Percentiles rank a stretch among this genome's conserved stretches.
phyloP scores from a whole-genome alignment of 768 basidiomycete genomes.

The Tricholoma sp. region DNA sequence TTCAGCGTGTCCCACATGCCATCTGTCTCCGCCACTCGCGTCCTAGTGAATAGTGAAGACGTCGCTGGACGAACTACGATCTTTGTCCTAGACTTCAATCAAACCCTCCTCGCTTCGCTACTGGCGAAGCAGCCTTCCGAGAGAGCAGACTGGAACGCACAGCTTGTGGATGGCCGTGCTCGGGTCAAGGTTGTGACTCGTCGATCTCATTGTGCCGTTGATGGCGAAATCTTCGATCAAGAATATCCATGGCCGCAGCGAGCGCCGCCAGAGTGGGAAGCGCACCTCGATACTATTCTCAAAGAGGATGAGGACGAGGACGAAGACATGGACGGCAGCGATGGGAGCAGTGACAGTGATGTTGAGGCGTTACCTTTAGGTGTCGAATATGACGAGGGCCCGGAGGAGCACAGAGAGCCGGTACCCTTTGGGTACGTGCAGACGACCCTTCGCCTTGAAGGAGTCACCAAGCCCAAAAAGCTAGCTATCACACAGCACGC shows the following conservation, averaged over 20 bases:
- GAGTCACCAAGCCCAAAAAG: background rate
- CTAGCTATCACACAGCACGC: constrained; percentile 1
- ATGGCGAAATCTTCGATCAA: background rate
- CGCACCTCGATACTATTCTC: background rate
- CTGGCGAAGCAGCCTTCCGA: background rate
- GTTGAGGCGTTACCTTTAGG: background rate
- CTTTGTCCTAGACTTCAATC: constrained; percentile 5
- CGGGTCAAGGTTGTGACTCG: too few relatives aligned
- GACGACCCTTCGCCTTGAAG: constrained; percentile 4
- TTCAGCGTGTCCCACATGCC: background rate
- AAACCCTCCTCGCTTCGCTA: constrained; percentile 1
- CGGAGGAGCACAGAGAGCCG: constrained; percentile 6
- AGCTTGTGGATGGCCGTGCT: too few relatives aligned
- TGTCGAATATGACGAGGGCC: constrained; percentile 5
- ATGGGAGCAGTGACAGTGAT: background rate
- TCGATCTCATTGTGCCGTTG: background rate
- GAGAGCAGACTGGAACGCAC: too few relatives aligned
- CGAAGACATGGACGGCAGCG: background rate
- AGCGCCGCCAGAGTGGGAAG: constrained; percentile 3
- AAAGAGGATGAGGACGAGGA: constrained; percentile 1
- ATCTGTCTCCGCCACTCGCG: background rate
- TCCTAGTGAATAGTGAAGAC: background rate
- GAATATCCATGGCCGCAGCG: constrained; percentile 3
- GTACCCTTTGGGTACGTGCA: constrained; percentile 5
- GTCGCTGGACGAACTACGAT: background rate